Percentiles rank a stretch among this genome's conserved stretches.
Conservation (phyloP, 2,329 filamentous ascomycete genomes). For the Apiospora sp. region DNA sequence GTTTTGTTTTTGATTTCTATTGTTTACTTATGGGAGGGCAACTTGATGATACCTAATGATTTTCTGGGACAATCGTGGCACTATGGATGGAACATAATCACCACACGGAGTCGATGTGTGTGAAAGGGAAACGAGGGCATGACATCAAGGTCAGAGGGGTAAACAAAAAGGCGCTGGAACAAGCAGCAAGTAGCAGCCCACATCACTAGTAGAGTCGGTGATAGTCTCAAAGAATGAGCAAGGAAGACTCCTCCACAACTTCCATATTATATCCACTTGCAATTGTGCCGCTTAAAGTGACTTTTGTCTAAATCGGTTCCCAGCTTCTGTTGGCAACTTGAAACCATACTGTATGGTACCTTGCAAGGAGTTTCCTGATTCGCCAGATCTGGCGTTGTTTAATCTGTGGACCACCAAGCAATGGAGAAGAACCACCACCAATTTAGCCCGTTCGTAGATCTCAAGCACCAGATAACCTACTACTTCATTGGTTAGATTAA, state of each 20-base stretch:
- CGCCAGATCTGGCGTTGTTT: neutral
- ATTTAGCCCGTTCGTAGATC: neutral
- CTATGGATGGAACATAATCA: neutral
- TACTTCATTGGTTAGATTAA: slow-evolving; percentile 5
- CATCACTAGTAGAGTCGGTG: neutral
- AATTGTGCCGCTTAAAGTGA: neutral
- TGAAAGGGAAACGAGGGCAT: neutral
- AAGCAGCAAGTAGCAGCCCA: neutral
- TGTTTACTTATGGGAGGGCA: slow-evolving; percentile 12
- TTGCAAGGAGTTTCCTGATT: neutral
- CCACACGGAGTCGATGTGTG: neutral
- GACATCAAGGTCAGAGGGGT: neutral
- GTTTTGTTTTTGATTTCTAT: slow-evolving; percentile 1
- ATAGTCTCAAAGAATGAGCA: slow-evolving; percentile 5
- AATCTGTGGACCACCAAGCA: neutral
- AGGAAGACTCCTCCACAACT: neutral
- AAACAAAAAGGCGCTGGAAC: slow-evolving; percentile 1
- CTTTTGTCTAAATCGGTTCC: neutral
- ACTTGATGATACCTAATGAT: slow-evolving; percentile 22
- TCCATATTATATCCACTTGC: neutral
- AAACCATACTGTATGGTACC: neutral
- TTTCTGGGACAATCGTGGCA: slow-evolving; percentile 4
- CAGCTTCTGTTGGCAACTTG: neutral
- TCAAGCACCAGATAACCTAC: neutral
- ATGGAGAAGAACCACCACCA: neutral